phyloP scores from a whole-genome alignment of 257 asterid species.

The Paulownia fortunei region DNA sequence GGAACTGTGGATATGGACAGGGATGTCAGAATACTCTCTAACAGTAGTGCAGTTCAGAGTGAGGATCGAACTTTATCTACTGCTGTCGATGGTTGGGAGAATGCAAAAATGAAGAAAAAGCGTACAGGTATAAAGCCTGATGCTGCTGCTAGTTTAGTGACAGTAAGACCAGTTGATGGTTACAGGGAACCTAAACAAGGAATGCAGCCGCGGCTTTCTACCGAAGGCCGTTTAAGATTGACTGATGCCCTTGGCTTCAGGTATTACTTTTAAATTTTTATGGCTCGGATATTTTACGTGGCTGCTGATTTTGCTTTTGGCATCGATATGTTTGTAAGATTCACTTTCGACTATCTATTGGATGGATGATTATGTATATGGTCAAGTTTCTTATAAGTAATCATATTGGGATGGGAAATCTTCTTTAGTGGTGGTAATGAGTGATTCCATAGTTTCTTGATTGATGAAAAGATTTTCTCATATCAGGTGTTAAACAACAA shows the following conservation, averaged over 20 bases:
- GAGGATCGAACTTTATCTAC: slow-evolving; percentile 67
- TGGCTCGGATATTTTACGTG: slow-evolving; percentile 19
- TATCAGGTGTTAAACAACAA: background rate
- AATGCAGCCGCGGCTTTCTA: slow-evolving; percentile 60
- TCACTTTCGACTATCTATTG: slow-evolving; percentile 9
- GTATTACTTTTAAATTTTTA: slow-evolving; percentile 50
- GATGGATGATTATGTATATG: slow-evolving; percentile 7
- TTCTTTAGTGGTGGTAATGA: slow-evolving; percentile 10
- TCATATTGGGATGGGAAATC: background rate
- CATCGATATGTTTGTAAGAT: slow-evolving; percentile 11
- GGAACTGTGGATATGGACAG: slow-evolving; percentile 71
- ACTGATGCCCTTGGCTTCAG: slow-evolving; percentile 74
- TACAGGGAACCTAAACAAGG: slow-evolving; percentile 78
- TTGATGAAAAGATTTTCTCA: slow-evolving; percentile 3
- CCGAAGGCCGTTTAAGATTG: slow-evolving; percentile 73
- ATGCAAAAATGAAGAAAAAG: slow-evolving; percentile 86
- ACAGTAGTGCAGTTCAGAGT: slow-evolving; percentile 55
- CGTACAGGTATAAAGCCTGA: slow-evolving; percentile 91
- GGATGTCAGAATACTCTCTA: slow-evolving; percentile 65
- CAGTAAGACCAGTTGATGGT: slow-evolving; percentile 64
- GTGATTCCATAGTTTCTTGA: slow-evolving; percentile 13
- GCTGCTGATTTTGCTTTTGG: slow-evolving; percentile 15
- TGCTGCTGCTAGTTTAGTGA: slow-evolving; percentile 48
- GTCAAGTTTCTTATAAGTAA: background rate
- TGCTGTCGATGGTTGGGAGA: slow-evolving; percentile 91